phyloP scores from a whole-genome alignment of 805 yeast genomes.

The Wickerhamiella shivajii region DNA sequence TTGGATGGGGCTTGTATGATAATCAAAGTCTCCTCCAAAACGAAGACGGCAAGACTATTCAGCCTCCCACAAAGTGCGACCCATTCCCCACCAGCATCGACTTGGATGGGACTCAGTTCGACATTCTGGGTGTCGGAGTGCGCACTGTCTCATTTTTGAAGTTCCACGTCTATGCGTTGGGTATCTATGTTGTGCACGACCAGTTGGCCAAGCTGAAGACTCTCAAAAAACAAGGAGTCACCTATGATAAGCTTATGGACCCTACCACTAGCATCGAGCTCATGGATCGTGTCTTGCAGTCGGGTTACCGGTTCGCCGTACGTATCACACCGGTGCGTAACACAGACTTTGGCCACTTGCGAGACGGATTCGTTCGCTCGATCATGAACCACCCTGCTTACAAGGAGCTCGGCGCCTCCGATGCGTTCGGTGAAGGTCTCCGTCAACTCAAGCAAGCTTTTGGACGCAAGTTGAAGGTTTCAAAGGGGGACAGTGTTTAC shows the following conservation, averaged over 20 bases:
- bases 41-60: conserved; percentile 13
- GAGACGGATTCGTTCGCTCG: conserved; percentile 79
- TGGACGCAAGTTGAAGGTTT: conserved; percentile 52
- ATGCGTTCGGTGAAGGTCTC: conserved; percentile 44
- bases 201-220: conserved; percentile 28
- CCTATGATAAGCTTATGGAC: conserved; percentile 26
- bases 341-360: conserved; percentile 79
- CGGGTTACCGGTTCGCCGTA: conserved; percentile 49
- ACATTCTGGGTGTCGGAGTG: conserved; percentile 64
- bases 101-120: conserved; percentile 27
- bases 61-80: conserved; percentile 24
- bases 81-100: conserved; percentile 23
- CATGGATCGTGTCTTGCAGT: conserved; percentile 40
- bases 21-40: conserved; percentile 2
- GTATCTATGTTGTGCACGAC: conserved; percentile 54
- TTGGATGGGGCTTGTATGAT: conserved; percentile 9
- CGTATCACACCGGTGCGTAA: conserved; percentile 77
- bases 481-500: conserved; percentile 53
- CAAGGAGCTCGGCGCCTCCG: conserved; percentile 31
- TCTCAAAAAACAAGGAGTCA: conserved; percentile 11
- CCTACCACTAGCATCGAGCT: conserved; percentile 35
- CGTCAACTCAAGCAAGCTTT: conserved; percentile 51
- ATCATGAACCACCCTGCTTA: conserved; percentile 52
- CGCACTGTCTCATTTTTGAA: conserved; percentile 70
- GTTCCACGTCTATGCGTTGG: conserved; percentile 78